Percentiles rank a stretch among this genome's conserved stretches.
Conservation (phyloP, 257 asterid species). For the Rauvolfia tetraphylla region DNA sequence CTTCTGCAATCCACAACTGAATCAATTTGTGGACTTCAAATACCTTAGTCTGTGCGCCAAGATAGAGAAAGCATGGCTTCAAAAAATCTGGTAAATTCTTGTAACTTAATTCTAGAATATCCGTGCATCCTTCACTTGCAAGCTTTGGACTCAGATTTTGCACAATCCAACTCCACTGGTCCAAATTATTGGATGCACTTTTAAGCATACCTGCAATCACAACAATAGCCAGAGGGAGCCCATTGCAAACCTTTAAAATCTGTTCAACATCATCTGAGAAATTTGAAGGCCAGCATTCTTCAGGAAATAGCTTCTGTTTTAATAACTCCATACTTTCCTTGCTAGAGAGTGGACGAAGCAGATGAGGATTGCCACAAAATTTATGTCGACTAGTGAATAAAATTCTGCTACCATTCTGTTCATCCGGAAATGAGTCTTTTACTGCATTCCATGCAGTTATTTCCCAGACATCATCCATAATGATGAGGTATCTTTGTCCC, state of each 20-base stretch:
- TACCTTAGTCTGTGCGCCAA: conserved; percentile 9
- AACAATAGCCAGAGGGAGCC: conserved; percentile 15
- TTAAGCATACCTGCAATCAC: conserved; percentile 18
- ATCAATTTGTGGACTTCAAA: conserved; percentile 8
- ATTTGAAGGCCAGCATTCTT: neutral
- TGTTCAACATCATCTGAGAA: neutral
- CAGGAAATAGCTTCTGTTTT: neutral
- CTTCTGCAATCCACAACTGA: conserved; percentile 19
- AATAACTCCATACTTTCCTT: conserved; percentile 18
- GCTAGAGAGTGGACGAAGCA: neutral
- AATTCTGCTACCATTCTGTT: neutral
- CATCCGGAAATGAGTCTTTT: neutral
- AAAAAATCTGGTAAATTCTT: conserved; percentile 16
- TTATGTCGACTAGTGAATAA: conserved; percentile 13
- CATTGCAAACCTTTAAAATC: conserved; percentile 13
- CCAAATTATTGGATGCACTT: neutral
- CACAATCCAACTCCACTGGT: conserved; percentile 3
- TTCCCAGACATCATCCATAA: conserved; percentile 18
- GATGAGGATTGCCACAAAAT: neutral
- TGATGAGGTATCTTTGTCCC: neutral
- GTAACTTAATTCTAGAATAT: conserved; percentile 11
- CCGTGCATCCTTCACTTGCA: conserved; percentile 15
- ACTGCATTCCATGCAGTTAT: neutral
- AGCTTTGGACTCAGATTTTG: neutral
- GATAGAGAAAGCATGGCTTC: conserved; percentile 17